phyloP scores from a whole-genome alignment of 371 early-diverging fungal species.

The Apophysomyces trapeziformis region DNA sequence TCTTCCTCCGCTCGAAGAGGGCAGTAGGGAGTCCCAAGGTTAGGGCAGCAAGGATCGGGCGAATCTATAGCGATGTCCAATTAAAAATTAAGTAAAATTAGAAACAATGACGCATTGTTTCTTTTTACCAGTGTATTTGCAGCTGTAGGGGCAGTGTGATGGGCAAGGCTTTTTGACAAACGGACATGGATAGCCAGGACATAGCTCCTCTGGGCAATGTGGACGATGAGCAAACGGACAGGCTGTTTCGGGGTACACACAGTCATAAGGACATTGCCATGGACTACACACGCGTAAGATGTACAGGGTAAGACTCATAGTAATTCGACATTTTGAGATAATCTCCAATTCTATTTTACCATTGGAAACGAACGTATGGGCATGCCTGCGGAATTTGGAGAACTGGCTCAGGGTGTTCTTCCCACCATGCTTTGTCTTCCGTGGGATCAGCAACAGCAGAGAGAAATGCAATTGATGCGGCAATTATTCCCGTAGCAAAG shows the following conservation, averaged over 20 bases:
- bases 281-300: not conserved
- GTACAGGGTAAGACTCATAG: too few relatives aligned
- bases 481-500: not conserved
- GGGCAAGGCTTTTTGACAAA: not conserved
- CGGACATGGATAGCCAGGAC: not conserved
- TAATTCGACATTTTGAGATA: too few relatives aligned
- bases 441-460: not conserved
- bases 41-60: conserved; percentile 9
- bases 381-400: conserved; percentile 1
- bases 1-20: not conserved
- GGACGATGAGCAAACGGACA: not conserved
- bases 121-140: not conserved
- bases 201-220: not conserved
- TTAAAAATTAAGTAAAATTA: not conserved
- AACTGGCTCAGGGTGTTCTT: not conserved
- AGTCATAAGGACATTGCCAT: conserved; percentile 4
- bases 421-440: not conserved
- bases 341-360: not conserved
- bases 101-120: not conserved
- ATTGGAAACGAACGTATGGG: not conserved
- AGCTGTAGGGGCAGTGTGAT: not conserved
- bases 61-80: not conserved
- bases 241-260: not conserved
- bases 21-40: not conserved
- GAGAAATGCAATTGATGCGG: not conserved